A percentile compares a stretch with the other conserved stretches of the same genome.
Conservation (phyloP, 2,329 filamentous ascomycete species). For the Aschersonia sp. region DNA sequence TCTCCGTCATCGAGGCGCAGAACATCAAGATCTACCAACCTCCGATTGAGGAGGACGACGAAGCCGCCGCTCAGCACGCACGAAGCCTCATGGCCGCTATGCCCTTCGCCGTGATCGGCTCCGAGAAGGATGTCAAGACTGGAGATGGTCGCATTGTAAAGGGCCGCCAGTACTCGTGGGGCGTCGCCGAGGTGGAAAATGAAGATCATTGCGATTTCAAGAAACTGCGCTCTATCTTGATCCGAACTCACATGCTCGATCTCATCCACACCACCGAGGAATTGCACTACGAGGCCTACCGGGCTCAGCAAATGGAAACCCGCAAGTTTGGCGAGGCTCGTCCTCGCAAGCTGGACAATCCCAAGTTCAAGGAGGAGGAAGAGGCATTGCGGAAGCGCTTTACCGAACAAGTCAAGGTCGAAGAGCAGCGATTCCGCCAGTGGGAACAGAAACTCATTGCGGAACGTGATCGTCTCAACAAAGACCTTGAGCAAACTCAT, state of each 20-base stretch:
- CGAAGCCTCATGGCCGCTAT: slow-evolving; percentile 90
- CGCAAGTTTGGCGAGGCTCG: slow-evolving; percentile 97
- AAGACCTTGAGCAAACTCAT: slow-evolving; percentile 96
- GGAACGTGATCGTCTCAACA: slow-evolving; percentile 97
- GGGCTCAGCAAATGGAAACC: slow-evolving; percentile 98
- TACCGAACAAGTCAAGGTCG: slow-evolving; percentile 99
- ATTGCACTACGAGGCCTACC: slow-evolving; percentile 98
- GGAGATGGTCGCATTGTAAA: slow-evolving; percentile 93
- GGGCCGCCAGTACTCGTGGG: slow-evolving; percentile 98
- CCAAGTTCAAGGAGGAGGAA: slow-evolving; percentile 99
- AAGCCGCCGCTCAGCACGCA: slow-evolving; percentile 87
- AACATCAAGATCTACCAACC: slow-evolving; percentile 99
- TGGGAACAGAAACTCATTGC: slow-evolving; percentile 99
- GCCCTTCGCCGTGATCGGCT: slow-evolving; percentile 97
- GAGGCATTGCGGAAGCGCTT: slow-evolving; percentile 97
- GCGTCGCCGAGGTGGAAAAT: slow-evolving; percentile 98
- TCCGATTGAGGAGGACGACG: slow-evolving; percentile 94
- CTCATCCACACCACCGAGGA: slow-evolving; percentile 99
- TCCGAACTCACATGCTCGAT: slow-evolving; percentile 98
- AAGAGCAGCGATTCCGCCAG: slow-evolving; percentile 96
- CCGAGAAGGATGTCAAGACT: slow-evolving; percentile 98
- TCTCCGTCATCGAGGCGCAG: slow-evolving; percentile 90
- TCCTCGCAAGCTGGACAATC: slow-evolving; percentile 96
- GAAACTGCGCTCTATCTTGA: slow-evolving; percentile 97
- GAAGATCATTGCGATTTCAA: slow-evolving; percentile 99